These are phyloP conservation scores for Fusarium mangiferae DNA, from an alignment of 2,329 filamentous ascomycete species.

Conservation along the genomic window DNA sequence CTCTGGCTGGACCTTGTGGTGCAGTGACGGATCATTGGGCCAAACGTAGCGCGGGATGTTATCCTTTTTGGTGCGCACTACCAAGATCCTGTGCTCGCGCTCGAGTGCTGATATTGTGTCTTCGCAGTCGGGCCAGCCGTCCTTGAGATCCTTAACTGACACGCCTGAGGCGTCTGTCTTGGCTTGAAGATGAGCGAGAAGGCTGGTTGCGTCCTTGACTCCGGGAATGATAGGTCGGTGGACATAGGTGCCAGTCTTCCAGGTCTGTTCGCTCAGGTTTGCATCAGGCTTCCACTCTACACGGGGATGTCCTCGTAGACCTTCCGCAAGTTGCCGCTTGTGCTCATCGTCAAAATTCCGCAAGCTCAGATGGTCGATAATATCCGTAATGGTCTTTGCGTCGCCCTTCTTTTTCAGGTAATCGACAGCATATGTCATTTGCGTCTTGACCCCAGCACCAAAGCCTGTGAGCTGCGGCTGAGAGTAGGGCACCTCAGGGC, in stretches of 20 bases:
- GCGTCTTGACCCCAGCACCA: slow-evolving; percentile 84
- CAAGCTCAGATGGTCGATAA: slow-evolving; percentile 83
- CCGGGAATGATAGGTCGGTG: slow-evolving; percentile 85
- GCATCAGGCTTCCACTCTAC: slow-evolving; percentile 67
- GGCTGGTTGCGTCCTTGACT: slow-evolving; percentile 79
- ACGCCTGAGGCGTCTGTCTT: slow-evolving; percentile 85
- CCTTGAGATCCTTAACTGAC: slow-evolving; percentile 89
- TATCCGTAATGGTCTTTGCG: slow-evolving; percentile 76
- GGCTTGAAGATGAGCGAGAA: slow-evolving; percentile 83
- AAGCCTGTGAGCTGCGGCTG: slow-evolving; percentile 81
- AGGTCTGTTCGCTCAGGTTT: slow-evolving; percentile 73
- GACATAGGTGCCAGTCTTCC: slow-evolving; percentile 76
- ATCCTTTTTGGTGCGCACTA: slow-evolving; percentile 93
- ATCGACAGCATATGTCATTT: slow-evolving; percentile 87
- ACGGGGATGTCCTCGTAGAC: slow-evolving; percentile 72
- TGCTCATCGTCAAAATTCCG: slow-evolving; percentile 69
- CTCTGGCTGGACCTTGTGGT: slow-evolving; percentile 80
- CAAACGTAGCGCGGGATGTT: slow-evolving; percentile 86
- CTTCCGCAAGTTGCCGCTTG: slow-evolving; percentile 72
- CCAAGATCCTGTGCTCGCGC: slow-evolving; percentile 79
- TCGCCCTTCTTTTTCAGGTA: slow-evolving; percentile 79
- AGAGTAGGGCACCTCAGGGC: slow-evolving; percentile 71
- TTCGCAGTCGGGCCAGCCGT: slow-evolving; percentile 91
- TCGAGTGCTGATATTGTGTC: slow-evolving; percentile 83
- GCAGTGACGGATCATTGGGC: slow-evolving; percentile 84